Percentiles rank a stretch among this genome's conserved stretches.
These are phyloP conservation scores for Lasiosphaeria ovina DNA, from an alignment of 495 filamentous ascomycete species.

Conservation along the genomic window DNA sequence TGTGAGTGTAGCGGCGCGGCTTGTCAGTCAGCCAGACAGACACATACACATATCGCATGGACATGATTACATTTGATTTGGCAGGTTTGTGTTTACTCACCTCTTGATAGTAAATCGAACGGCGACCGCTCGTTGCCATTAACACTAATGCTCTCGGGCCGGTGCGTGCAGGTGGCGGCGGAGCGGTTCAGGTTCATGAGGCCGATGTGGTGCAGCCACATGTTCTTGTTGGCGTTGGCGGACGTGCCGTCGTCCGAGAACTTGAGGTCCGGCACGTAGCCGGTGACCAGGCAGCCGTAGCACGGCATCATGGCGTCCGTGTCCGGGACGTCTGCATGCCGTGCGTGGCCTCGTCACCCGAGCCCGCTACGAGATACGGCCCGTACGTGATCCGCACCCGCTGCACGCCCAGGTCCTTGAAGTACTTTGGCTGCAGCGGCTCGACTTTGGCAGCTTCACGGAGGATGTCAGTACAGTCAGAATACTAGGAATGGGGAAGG, in stretches of 20 bases:
- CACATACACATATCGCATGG: not conserved
- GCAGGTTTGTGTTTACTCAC: not conserved
- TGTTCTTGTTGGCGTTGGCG: slow-evolving; percentile 17
- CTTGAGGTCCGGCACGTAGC: not conserved
- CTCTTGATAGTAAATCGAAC: slow-evolving; percentile 13
- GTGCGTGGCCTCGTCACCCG: not conserved
- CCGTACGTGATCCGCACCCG: slow-evolving; percentile 14
- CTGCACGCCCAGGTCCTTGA: slow-evolving; percentile 12
- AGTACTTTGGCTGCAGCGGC: slow-evolving; percentile 9
- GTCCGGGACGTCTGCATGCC: slow-evolving; percentile 4
- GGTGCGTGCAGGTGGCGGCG: slow-evolving; percentile 5
- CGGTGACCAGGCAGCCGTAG: slow-evolving; percentile 13
- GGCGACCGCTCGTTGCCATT: slow-evolving; percentile 16
- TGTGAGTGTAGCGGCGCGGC: not conserved
- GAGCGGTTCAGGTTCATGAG: slow-evolving; percentile 17
- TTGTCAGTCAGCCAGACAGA: not conserved
- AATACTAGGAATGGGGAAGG: not conserved
- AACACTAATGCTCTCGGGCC: slow-evolving; percentile 14
- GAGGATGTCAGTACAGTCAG: not conserved
- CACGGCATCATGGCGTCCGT: slow-evolving; percentile 8
- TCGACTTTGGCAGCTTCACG: slow-evolving; percentile 6
- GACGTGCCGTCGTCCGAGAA: slow-evolving; percentile 9
- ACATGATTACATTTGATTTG: not conserved
- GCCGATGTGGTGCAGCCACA: slow-evolving; percentile 19
- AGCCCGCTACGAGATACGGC: not conserved